These are phyloP conservation scores for Oryza coarctata DNA, from an alignment of 176 grass and related monocot species.

Conservation along the genomic window DNA sequence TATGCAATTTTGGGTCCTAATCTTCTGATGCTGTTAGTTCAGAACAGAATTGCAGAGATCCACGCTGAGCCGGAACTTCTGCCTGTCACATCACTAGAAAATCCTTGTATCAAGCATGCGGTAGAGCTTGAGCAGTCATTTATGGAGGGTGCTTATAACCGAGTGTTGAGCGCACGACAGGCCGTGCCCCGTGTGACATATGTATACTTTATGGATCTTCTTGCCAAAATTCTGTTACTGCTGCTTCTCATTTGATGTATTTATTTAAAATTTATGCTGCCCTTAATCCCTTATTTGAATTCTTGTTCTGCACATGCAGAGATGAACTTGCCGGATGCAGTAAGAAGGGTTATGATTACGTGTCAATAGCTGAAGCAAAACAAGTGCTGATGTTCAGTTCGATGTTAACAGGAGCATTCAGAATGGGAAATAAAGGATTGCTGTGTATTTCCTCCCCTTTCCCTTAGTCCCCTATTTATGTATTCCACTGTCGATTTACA, in stretches of 20 bases:
- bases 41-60: constrained; percentile 99
- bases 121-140: constrained; percentile 85
- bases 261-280: background rate
- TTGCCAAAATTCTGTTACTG: constrained; percentile 62
- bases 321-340: constrained; percentile 98
- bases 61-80: constrained; percentile 93
- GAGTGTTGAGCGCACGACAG: constrained; percentile 68
- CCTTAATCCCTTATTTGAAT: background rate
- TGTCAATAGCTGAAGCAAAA: constrained; percentile 80
- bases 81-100: constrained; percentile 55
- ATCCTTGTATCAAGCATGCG: constrained; percentile 74
- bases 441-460: constrained; percentile 13
- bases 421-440: constrained; percentile 84
- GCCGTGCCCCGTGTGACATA: constrained; percentile 77
- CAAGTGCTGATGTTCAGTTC: constrained; percentile 88
- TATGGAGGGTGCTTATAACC: constrained; percentile 87
- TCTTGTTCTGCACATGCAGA: constrained; percentile 34
- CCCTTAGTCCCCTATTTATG: background rate
- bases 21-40: constrained; percentile 81
- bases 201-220: constrained; percentile 97
- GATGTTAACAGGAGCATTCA: constrained; percentile 62
- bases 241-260: constrained; percentile 10
- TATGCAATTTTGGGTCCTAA: constrained; percentile 78
- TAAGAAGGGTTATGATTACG: constrained; percentile 89
- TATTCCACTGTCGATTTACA: background rate